Percentiles rank a stretch among this genome's conserved stretches.
Conservation (phyloP, 371 early-diverging fungal genomes). For the Umbelopsis sp. region DNA sequence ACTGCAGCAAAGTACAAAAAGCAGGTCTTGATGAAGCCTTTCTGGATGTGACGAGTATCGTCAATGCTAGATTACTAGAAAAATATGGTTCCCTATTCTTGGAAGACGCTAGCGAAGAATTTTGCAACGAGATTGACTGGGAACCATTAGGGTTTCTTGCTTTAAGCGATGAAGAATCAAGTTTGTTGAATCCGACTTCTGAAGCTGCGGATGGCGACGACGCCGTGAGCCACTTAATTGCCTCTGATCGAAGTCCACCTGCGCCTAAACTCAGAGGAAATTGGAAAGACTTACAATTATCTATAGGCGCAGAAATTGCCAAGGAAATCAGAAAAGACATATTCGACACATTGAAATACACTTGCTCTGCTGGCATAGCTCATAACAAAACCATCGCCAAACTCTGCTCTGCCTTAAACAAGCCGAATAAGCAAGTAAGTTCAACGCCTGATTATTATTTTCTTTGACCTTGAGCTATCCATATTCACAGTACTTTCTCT, state of each 20-base stretch:
- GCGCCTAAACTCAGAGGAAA: conserved; percentile 29
- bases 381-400: conserved; percentile 88
- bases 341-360: conserved; percentile 73
- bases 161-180: conserved; percentile 28
- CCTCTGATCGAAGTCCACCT: conserved; percentile 23
- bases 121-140: conserved; percentile 39
- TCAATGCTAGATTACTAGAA: conserved; percentile 59
- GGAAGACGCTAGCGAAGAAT: conserved; percentile 32
- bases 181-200: neutral
- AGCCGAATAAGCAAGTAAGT: conserved; percentile 82
- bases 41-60: conserved; percentile 79
- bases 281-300: conserved; percentile 74
- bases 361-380: conserved; percentile 87
- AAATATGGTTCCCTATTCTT: conserved; percentile 42
- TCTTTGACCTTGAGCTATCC: neutral
- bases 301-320: conserved; percentile 73
- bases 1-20: conserved; percentile 60
- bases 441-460: neutral
- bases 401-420: conserved; percentile 81
- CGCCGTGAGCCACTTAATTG: conserved; percentile 24
- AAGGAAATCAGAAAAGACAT: conserved; percentile 69
- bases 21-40: conserved; percentile 88
- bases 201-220: conserved; percentile 23
- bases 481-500: neutral
- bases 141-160: conserved; percentile 32